Base-by-base conservation (phyloP, 2,329 filamentous ascomycete genomes). In the Fusarium miscanthi region DNA sequence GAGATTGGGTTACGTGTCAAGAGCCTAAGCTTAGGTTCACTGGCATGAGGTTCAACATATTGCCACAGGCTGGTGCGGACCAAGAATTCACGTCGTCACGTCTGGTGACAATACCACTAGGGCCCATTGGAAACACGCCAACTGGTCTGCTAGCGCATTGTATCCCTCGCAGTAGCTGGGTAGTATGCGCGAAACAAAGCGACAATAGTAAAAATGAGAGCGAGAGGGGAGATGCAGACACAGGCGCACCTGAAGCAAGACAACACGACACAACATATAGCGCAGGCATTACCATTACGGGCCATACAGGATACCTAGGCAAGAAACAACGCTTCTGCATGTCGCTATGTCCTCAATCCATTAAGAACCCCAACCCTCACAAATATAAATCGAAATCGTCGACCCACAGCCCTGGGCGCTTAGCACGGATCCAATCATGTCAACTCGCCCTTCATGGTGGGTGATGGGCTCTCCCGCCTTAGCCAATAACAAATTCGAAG, bases 351-450 rank as follows among this genome's bases (percentile, higher is more conserved):
- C 31, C 56, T 58, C 37, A 56, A 49, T 51, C 46, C 64, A 67
- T 72, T 66, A 65, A 71, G 60, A 66, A 53, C 17, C 51, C 53
- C 67, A 70, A 73, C 64, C 56, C 63, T 74, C 59, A 66, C 70
- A 65, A 59, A 69, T 58, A 59, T 62, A 66, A 66, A 66, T 63
- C 54, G 40, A 43, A 63, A 63, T 69, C 56, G 45, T 60, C 42
- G 64, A 60, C 76, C 73, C 72, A 76, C 71, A 77, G 49, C 70
- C 64, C 75, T 68, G 76, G 79, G 79, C 79, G 79, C 79, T 81
- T 81, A 81, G 71, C 74, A 72, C 43, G 54, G 73, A 51, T 66
- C 80, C 80, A 82, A 82, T 82, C 80, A 81, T 63, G 62, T 65
- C 60, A 52, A 60, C 67, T 51, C 69, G 49, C 65, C 72, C 66